Conservation (phyloP, 176 grass and related monocot genomes). For the Triticum urartu region DNA sequence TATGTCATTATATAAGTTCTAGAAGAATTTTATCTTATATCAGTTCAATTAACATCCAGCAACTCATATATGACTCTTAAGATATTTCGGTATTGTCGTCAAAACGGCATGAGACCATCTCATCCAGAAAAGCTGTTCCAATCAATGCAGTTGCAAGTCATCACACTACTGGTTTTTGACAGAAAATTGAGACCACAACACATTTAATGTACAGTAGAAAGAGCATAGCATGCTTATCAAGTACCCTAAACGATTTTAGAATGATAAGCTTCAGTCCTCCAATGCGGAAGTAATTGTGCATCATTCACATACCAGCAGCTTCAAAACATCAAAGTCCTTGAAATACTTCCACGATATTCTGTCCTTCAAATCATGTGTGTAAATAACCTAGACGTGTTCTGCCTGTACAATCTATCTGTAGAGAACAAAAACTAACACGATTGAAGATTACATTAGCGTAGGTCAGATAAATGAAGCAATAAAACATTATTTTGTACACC, state of each 20-base stretch:
- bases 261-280: not conserved
- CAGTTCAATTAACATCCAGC: not conserved
- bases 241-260: not conserved
- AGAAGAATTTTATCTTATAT: conserved; percentile 1
- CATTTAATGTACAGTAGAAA: not conserved
- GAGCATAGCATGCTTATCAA: not conserved
- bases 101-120: not conserved
- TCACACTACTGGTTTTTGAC: not conserved
- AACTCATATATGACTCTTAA: not conserved
- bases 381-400: not conserved
- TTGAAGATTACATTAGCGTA: not conserved
- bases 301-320: not conserved
- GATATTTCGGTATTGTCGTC: not conserved
- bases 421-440: not conserved
- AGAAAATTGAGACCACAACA: not conserved
- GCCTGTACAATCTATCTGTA: not conserved
- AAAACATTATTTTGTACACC: not conserved
- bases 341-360: not conserved
- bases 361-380: not conserved
- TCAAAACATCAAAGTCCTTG: not conserved
- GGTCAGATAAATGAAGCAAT: conserved; percentile 13
- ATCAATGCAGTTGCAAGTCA: not conserved
- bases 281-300: not conserved
- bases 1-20: not conserved
- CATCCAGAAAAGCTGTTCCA: not conserved